phyloP scores from a whole-genome alignment of 2,329 filamentous ascomycete genomes.

The Aspergillus viridinutans region DNA sequence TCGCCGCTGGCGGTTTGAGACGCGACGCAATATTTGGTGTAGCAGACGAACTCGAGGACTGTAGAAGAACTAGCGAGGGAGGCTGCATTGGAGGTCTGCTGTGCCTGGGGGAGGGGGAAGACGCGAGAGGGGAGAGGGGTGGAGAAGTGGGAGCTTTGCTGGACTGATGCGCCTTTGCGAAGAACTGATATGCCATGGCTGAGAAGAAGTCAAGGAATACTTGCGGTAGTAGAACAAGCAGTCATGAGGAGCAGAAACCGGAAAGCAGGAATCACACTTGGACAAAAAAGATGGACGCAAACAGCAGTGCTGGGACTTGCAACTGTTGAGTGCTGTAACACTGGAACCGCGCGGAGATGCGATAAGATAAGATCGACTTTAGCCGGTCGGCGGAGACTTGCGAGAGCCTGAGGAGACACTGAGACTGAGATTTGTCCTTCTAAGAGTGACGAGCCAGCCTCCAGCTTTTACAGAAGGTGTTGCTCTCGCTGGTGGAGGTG shows the following conservation, averaged over 20 bases:
- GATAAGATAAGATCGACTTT: conserved; percentile 30
- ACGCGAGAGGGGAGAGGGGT: conserved; percentile 18
- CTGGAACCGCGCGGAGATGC: conserved; percentile 30
- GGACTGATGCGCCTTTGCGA: conserved; percentile 30
- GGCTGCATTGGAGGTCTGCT: conserved; percentile 28
- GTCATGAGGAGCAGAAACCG: not conserved
- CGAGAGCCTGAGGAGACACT: conserved; percentile 10
- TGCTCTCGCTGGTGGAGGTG: not conserved
- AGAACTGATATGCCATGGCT: conserved; percentile 37
- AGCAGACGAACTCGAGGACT: conserved; percentile 16
- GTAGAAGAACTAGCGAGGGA: conserved; percentile 25
- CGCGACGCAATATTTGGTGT: conserved; percentile 14
- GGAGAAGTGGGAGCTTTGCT: conserved; percentile 20
- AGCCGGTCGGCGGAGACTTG: conserved; percentile 11
- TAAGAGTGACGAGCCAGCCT: conserved; percentile 13
- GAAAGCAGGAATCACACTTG: not conserved
- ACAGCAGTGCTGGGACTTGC: conserved; percentile 5
- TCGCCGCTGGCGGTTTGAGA: conserved; percentile 19
- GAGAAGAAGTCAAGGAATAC: not conserved
- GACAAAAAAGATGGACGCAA: not conserved
- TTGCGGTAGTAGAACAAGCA: not conserved
- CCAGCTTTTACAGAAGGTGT: not conserved
- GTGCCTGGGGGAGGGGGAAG: conserved; percentile 14
- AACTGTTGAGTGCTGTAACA: conserved; percentile 3
- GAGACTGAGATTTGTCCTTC: not conserved